These are phyloP conservation scores for Nemania serpens DNA, from an alignment of 2,329 filamentous ascomycete species.

Conservation along the genomic window DNA sequence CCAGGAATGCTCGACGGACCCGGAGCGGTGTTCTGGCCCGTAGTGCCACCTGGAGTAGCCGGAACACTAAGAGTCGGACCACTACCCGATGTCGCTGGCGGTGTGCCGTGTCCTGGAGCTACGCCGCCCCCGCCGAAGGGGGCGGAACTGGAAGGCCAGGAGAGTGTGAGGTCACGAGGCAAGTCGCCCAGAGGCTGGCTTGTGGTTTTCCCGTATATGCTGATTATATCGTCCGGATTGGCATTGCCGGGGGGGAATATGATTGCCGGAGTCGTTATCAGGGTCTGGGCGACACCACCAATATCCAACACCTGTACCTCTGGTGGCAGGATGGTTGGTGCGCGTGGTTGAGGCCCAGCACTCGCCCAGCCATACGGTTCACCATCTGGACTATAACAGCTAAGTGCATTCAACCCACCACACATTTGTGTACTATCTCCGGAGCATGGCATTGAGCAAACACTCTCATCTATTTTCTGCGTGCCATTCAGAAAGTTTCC, in stretches of 20 bases:
- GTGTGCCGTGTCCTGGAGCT: slow-evolving; percentile 22
- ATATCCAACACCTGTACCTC: slow-evolving; percentile 32
- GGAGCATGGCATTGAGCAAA: slow-evolving; percentile 55
- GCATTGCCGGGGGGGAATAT: slow-evolving; percentile 33
- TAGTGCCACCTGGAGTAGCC: slow-evolving; percentile 1
- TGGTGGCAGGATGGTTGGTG: slow-evolving; percentile 33
- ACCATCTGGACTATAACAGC: slow-evolving; percentile 49
- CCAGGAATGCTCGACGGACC: not conserved
- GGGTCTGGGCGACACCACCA: slow-evolving; percentile 36
- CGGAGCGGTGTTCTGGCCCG: not conserved
- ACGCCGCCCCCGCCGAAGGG: slow-evolving; percentile 17
- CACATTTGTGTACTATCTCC: slow-evolving; percentile 55
- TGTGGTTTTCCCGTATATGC: slow-evolving; percentile 31
- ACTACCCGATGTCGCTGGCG: slow-evolving; percentile 14
- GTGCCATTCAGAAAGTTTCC: slow-evolving; percentile 48
- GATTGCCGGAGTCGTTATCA: slow-evolving; percentile 32
- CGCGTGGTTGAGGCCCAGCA: slow-evolving; percentile 36
- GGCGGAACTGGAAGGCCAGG: slow-evolving; percentile 13
- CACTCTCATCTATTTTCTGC: slow-evolving; percentile 48
- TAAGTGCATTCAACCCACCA: slow-evolving; percentile 54
- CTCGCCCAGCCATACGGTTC: slow-evolving; percentile 42
- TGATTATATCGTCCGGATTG: slow-evolving; percentile 30
- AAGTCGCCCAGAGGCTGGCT: slow-evolving; percentile 34
- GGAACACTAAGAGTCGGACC: slow-evolving; percentile 6
- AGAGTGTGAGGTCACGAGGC: slow-evolving; percentile 28